phyloP scores from a whole-genome alignment of 371 early-diverging fungal genomes.

The Lichtheimia corymbifera region DNA sequence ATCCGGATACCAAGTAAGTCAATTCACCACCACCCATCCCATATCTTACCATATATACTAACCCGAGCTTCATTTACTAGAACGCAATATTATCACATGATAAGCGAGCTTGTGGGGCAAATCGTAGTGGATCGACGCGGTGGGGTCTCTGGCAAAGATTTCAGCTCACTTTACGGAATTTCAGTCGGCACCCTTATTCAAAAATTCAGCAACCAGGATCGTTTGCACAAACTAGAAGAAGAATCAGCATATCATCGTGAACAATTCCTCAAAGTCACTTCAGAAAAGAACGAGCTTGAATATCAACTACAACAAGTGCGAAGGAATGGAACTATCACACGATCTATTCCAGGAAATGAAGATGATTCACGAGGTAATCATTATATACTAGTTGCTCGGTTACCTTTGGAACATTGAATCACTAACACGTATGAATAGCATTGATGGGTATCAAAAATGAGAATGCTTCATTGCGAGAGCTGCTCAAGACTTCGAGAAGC shows the following conservation, averaged over 20 bases:
- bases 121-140: constrained; percentile 79
- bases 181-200: constrained; percentile 56
- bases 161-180: constrained; percentile 15
- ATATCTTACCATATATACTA: no score
- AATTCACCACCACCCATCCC: neutral
- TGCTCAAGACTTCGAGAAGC: constrained; percentile 35
- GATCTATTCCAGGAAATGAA: constrained; percentile 11
- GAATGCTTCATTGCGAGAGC: constrained; percentile 38
- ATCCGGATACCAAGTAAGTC: constrained; percentile 51
- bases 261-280: constrained; percentile 22
- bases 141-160: constrained; percentile 36
- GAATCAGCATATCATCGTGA: constrained; percentile 9
- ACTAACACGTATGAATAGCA: neutral
- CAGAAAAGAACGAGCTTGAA: constrained; percentile 38
- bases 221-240: constrained; percentile 52
- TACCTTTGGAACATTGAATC: no score
- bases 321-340: neutral
- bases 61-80: constrained; percentile 16
- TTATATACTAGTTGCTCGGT: neutral
- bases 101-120: constrained; percentile 75
- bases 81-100: constrained; percentile 73
- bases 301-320: constrained; percentile 7
- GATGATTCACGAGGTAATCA: constrained; percentile 6
- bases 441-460: constrained; percentile 16
- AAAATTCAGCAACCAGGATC: constrained; percentile 71